These are phyloP conservation scores for Zalaria sp. DNA, from an alignment of 2,329 filamentous ascomycete species.

Conservation along the genomic window DNA sequence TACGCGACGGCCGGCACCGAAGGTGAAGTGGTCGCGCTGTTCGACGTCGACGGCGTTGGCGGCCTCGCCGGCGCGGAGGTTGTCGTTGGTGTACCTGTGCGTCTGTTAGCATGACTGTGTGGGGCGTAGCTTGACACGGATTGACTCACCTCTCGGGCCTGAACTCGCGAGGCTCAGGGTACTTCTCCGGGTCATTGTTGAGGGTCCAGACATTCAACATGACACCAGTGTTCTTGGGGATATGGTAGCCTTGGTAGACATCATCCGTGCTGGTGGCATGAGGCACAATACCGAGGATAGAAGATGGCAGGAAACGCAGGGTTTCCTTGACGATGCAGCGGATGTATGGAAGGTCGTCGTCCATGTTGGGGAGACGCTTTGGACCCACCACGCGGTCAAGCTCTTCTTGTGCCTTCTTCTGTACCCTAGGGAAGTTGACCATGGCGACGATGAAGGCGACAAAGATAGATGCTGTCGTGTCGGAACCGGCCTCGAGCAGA, in stretches of 20 bases:
- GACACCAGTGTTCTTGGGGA: conserved; percentile 19
- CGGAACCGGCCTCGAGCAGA: conserved; percentile 17
- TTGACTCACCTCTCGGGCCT: conserved; percentile 14
- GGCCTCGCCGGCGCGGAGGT: conserved; percentile 17
- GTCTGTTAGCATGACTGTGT: neutral
- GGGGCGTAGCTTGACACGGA: too few species aligned
- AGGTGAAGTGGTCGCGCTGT: conserved; percentile 22
- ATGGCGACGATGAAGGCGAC: conserved; percentile 11
- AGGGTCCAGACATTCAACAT: conserved; percentile 19
- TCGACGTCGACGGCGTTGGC: conserved; percentile 17
- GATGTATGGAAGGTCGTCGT: conserved; percentile 32
- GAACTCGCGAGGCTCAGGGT: conserved; percentile 16
- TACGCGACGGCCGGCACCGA: conserved; percentile 19
- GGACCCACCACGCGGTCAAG: conserved; percentile 16
- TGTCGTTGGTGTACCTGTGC: conserved; percentile 3
- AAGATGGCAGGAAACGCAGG: conserved; percentile 19
- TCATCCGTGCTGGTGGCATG: conserved; percentile 23
- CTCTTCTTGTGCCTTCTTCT: conserved; percentile 17
- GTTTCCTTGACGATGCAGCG: conserved; percentile 28
- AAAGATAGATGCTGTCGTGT: conserved; percentile 13
- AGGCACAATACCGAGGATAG: conserved; percentile 16
- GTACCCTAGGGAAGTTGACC: conserved; percentile 14
- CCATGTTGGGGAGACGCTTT: conserved; percentile 13
- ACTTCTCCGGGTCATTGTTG: conserved; percentile 16
- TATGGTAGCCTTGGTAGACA: conserved; percentile 19